A percentile compares a stretch with the other conserved stretches of the same genome.
Evolutionary conservation across 2,329 filamentous ascomycete genomes (phyloP).

Genomic region (Thielaviopsis cerberus): DNA sequence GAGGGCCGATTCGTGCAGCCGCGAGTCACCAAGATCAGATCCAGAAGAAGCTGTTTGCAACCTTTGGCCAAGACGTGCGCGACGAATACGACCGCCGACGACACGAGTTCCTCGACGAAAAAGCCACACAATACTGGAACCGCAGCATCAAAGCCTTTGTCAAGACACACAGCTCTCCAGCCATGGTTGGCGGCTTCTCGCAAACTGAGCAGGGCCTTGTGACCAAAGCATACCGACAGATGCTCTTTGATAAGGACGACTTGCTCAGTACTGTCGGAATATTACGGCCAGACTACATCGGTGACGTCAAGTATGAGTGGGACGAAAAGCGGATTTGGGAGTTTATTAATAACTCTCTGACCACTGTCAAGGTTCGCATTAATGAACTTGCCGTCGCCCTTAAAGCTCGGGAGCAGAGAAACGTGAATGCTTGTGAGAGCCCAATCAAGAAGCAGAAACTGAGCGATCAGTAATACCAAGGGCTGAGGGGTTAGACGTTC

Average conservation of each 20-base stretch:
- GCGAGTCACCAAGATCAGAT: slow-evolving; percentile 13
- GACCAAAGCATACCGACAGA: slow-evolving; percentile 27
- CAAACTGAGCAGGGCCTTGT: slow-evolving; percentile 19
- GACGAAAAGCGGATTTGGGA: slow-evolving; percentile 22
- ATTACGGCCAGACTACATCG: slow-evolving; percentile 1
- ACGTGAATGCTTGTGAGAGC: neutral
- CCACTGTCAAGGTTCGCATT: neutral
- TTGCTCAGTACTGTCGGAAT: slow-evolving; percentile 20
- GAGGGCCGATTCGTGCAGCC: slow-evolving; percentile 19
- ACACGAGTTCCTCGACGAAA: slow-evolving; percentile 23
- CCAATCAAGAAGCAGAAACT: neutral
- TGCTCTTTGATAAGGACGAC: slow-evolving; percentile 28
- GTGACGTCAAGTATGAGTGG: slow-evolving; percentile 23
- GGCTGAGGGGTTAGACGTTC: neutral
- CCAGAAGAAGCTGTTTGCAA: neutral
- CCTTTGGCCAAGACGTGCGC: slow-evolving; percentile 1
- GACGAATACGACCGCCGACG: slow-evolving; percentile 27
- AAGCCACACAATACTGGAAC: slow-evolving; percentile 24
- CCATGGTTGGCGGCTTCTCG: slow-evolving; percentile 9
- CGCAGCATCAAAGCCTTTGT: slow-evolving; percentile 25
- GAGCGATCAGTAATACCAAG: too few species aligned
- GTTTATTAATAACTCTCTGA: slow-evolving; percentile 26
- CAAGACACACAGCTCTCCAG: slow-evolving; percentile 16
- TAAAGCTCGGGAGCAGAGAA: neutral
- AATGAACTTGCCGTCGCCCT: neutral